Evolutionary conservation across 768 basidiomycete genomes (phyloP), one percentile per base, ranked within the genome.

Genomic region (Stropharia rugosoannulata): DNA sequence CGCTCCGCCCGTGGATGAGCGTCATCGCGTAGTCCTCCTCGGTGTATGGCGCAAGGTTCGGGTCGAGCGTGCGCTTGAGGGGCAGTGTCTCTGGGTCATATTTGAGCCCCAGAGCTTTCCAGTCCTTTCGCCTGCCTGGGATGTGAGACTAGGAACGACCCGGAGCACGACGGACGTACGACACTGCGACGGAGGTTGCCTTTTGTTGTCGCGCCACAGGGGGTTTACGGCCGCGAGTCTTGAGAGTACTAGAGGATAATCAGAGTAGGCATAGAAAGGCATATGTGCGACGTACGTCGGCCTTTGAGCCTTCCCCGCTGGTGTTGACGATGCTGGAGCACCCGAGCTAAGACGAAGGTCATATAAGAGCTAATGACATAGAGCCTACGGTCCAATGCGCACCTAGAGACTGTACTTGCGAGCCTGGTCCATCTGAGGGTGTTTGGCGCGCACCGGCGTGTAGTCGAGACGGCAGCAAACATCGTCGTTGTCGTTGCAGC

Each of bases 1-100:
- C 58, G 29, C 79, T 73, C 27, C 89, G 85, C 0, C 89, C 88
- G 61, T 83, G 83, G 8, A 89, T 72, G 48, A 87, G 67, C 29
- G 78, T 78, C 19, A 86, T 75, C 8, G 87, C 80, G 57, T 76
- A 82, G 66, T 71, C 65, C 50, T 73, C 68, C 62, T 81, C 80
- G 3, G 74, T 64, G 49, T 75, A 68, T 3, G 63, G 55, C 11
- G 42, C 46, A 6, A 54, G 19, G 48, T 52, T 60, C 15, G 61
- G 59, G 54, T 66, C 53, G 38, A 65, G 58, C 1, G 16, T 18
- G 51, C 58, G 57, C 7, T 49, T 46, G 5, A 67, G 15, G 12
- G 70, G 70, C 1, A 68, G 63, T 10, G 48, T 49, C 11, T 54
- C 46, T 6, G 67, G 67, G 54, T 68, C 64, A 51, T 64, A 61